Evolutionary conservation across 2,329 filamentous ascomycete species (phyloP), one percentile per base, ranked within the genome.

Genomic region (Botrytis fragariae): DNA sequence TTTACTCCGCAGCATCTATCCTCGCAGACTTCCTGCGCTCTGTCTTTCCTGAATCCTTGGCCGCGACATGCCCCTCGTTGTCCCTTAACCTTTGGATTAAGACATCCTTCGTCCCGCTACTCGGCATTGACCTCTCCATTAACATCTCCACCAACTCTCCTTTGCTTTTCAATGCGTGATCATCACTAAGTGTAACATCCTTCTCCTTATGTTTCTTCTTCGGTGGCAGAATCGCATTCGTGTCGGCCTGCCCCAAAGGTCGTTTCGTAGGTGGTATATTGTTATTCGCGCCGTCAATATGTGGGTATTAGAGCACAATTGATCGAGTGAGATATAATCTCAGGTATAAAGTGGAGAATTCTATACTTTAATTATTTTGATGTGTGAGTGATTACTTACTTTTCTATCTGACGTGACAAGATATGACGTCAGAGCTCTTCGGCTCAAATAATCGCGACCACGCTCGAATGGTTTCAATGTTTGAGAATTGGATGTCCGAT

Each of bases 201-300:
- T 57, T 65, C 20, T 16, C 32, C n/a, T 48, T 44, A 10, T 44
- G 51, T 45, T 65, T 65, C 18, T 59, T 39, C 14, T 48, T 18
- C 22, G n/a, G 35, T 4, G 57, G 69, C 10, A 64, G 45, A 35
- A 54, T 64, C 3, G 35, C 39, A 22, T 72, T 69, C 20, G 54
- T 35, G 32, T 72, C 42, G 44, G 39, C 63, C 45, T 61, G 39
- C 12, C 42, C 51, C n/a, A 72, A 35, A 25, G 51, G 9, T 18
- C 64, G 54, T 62, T 72, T 72, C 4, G 25, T 35, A 5, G n/a
- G n/a, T 42, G 64, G 51, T 64, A 72, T 72, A n/a, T n/a, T n/a
- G 22, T 14, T 48, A 18, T 65, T 18, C 9, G 12, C 10, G 37
- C 20, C 16, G n/a, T 45, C 10, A 18, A 25, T 65, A 9, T 8